These are phyloP conservation scores for Parathielavia hyrcaniae DNA, from an alignment of 495 filamentous ascomycete genomes.

Conservation along the genomic window DNA sequence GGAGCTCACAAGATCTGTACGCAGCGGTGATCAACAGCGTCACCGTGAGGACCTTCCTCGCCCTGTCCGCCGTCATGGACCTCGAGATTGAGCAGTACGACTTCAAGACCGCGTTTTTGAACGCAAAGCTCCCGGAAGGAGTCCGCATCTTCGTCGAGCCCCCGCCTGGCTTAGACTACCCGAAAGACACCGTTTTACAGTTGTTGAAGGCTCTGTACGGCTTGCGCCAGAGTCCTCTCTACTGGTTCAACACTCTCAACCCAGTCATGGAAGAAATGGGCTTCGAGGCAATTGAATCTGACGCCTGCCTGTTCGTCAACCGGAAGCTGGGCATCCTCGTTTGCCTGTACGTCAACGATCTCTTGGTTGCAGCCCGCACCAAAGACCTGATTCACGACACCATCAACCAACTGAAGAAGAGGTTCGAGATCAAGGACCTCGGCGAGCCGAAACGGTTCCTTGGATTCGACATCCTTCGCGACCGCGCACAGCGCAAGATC, in stretches of 20 bases:
- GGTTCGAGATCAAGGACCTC: background rate
- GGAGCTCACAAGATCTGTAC: background rate
- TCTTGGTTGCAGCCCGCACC: background rate
- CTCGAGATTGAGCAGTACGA: slow-evolving; percentile 7
- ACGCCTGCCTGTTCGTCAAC: slow-evolving; percentile 1
- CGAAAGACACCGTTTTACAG: no score
- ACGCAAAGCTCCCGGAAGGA: background rate
- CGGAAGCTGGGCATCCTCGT: background rate
- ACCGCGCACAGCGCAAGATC: background rate
- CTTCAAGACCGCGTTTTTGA: slow-evolving; percentile 11
- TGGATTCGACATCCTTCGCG: slow-evolving; percentile 4
- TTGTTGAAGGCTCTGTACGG: slow-evolving; percentile 13
- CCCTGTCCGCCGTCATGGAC: background rate
- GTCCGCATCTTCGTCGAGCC: no score
- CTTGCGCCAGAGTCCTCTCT: background rate
- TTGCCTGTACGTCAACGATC: slow-evolving; percentile 7
- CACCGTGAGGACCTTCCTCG: background rate
- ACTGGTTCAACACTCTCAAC: slow-evolving; percentile 8
- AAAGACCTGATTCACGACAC: background rate
- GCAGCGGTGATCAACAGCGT: background rate
- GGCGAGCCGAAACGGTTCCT: slow-evolving; percentile 6
- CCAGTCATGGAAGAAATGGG: slow-evolving; percentile 5
- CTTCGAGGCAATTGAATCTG: background rate
- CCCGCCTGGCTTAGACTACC: no score
- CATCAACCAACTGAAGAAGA: background rate